Evolutionary conservation across 305 asterid genomes (phyloP).

Genomic region (Coffea humblotiana): DNA sequence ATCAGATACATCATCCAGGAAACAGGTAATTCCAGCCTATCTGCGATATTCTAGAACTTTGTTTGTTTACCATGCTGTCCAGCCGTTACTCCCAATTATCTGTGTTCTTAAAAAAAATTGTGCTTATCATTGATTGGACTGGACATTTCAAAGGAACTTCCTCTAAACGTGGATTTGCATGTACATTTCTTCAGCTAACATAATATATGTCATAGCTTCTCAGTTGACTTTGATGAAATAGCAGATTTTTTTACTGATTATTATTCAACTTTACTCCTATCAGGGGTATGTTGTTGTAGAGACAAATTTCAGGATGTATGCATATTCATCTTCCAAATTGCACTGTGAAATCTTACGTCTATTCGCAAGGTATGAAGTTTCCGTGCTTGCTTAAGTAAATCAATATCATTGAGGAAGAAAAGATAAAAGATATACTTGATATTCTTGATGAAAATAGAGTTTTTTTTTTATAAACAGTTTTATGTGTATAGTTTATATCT

Average conservation of each 20-base stretch:
- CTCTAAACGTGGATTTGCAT: not conserved
- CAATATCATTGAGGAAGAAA: not conserved
- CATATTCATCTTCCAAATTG: conserved; percentile 87
- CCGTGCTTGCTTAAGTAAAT: conserved; percentile 11
- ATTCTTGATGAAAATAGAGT: not conserved
- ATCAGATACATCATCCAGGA: conserved; percentile 85
- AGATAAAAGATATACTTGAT: not conserved
- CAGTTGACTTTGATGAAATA: not conserved
- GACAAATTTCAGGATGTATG: conserved; percentile 90
- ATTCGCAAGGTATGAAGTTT: conserved; percentile 66
- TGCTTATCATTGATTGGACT: not conserved
- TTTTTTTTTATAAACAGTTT: not conserved
- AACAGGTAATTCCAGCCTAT: conserved; percentile 52
- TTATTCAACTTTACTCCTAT: conserved; percentile 16
- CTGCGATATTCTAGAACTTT: not conserved
- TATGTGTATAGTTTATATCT: not conserved
- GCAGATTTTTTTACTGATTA: not conserved
- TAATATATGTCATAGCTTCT: not conserved
- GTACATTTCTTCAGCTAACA: not conserved
- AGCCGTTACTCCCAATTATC: not conserved
- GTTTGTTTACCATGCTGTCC: not conserved
- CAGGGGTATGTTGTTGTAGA: conserved; percentile 98
- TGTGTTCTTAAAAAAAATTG: not conserved
- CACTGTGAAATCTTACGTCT: conserved; percentile 93
- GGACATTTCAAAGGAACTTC: not conserved